These are phyloP conservation scores for Selenicereus undatus DNA, from an alignment of 148 eudicot genomes.

Conservation along the genomic window DNA sequence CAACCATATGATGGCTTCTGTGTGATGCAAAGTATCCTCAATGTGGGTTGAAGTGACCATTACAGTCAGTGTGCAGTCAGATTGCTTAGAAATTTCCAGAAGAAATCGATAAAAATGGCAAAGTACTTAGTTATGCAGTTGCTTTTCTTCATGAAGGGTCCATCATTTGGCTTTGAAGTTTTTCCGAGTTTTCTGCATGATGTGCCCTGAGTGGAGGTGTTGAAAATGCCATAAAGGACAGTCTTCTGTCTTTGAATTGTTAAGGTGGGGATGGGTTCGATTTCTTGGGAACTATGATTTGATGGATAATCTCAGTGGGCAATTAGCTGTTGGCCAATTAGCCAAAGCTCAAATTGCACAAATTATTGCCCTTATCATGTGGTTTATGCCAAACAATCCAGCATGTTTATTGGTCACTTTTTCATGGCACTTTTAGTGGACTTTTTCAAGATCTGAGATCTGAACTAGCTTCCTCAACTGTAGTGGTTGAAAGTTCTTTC, in stretches of 20 bases:
- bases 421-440: background rate
- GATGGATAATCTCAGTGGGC: constrained; percentile 14
- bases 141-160: constrained; percentile 6
- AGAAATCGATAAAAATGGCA: too few species aligned
- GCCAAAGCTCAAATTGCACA: background rate
- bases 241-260: background rate
- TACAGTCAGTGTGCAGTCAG: too few species aligned
- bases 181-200: too few species aligned
- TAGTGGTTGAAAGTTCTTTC: background rate
- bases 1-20: too few species aligned
- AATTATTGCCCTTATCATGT: background rate
- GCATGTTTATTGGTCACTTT: constrained; percentile 12
- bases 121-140: background rate
- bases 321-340: constrained; percentile 11
- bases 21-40: too few species aligned
- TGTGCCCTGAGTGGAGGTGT: background rate
- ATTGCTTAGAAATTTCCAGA: too few species aligned
- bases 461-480: background rate
- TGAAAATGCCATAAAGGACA: background rate
- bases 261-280: constrained; percentile 7
- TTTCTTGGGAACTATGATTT: background rate
- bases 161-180: constrained; percentile 5
- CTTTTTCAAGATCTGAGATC: background rate
- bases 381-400: constrained; percentile 8
- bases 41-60: too few species aligned